Conservation (phyloP, 2,329 filamentous ascomycete genomes). For the Monilinia fructigena region DNA sequence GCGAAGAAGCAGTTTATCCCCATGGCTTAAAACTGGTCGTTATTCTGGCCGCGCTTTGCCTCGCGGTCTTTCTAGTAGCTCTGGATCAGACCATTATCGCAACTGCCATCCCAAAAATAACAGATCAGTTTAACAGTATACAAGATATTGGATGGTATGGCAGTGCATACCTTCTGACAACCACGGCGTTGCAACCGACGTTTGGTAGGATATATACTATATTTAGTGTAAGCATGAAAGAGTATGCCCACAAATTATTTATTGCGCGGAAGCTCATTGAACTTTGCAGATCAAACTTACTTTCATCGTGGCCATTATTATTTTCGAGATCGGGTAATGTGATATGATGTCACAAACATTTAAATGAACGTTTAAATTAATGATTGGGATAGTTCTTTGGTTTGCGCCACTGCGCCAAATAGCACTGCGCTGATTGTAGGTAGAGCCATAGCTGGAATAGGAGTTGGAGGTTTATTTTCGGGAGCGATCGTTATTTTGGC, state of each 20-base stretch:
- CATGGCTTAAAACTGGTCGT: constrained; percentile 33
- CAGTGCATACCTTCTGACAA: constrained; percentile 43
- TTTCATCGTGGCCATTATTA: constrained; percentile 36
- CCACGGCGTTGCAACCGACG: constrained; percentile 39
- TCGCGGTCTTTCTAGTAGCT: constrained; percentile 38
- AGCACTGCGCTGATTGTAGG: constrained; percentile 39
- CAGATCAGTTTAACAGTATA: constrained; percentile 43
- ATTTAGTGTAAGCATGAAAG: constrained; percentile 26
- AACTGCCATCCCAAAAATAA: constrained; percentile 44
- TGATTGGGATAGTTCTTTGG: constrained; percentile 27
- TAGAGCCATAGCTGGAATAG: constrained; percentile 38
- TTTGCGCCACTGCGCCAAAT: constrained; percentile 38
- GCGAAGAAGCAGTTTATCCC: constrained; percentile 21
- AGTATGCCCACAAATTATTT: not conserved
- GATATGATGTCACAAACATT: not conserved
- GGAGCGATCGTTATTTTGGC: constrained; percentile 39
- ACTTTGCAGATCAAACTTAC: constrained; percentile 36
- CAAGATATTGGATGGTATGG: constrained; percentile 50
- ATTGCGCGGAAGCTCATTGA: not conserved
- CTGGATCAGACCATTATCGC: constrained; percentile 42
- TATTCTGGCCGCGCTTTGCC: constrained; percentile 36
- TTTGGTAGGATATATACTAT: constrained; percentile 41
- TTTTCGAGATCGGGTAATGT: constrained; percentile 37
- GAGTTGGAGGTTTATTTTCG: constrained; percentile 42
- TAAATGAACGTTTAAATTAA: constrained; percentile 1